phyloP scores from a whole-genome alignment of 148 eudicot species.

The Heliamphora exappendiculata region DNA sequence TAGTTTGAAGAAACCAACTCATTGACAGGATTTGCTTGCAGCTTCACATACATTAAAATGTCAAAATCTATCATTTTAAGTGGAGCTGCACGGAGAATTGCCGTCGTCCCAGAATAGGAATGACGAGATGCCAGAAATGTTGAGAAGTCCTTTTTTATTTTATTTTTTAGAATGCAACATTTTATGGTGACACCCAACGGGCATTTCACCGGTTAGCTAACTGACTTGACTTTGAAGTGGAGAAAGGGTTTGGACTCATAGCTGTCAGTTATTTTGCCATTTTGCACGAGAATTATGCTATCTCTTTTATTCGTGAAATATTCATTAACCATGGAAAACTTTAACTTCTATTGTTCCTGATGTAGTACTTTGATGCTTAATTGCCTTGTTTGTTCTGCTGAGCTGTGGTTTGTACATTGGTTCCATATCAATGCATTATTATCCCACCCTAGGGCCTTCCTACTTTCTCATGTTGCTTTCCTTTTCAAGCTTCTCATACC shows the following conservation, averaged over 20 bases:
- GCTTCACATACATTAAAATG: neutral
- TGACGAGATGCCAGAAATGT: neutral
- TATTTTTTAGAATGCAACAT: neutral
- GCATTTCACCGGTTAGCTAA: no score
- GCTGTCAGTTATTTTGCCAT: neutral
- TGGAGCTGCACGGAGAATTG: neutral
- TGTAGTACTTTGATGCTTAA: neutral
- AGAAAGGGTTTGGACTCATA: neutral
- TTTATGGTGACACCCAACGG: neutral
- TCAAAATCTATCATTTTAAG: neutral
- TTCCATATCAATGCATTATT: neutral
- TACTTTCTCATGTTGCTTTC: neutral
- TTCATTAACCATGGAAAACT: neutral
- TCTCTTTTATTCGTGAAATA: neutral
- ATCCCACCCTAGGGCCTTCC: neutral
- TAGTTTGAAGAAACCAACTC: no score
- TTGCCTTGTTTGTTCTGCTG: neutral
- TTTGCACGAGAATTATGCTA: neutral
- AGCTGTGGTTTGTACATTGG: neutral
- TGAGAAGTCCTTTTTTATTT: neutral
- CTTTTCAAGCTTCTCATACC: conserved; percentile 10
- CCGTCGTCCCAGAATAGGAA: no score
- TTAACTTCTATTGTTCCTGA: neutral
- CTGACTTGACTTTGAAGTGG: neutral
- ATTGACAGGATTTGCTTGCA: no score